These are phyloP conservation scores for Fistulifera pelliculosa DNA, from an alignment of 108 stramenopile species.

Conservation along the genomic window DNA sequence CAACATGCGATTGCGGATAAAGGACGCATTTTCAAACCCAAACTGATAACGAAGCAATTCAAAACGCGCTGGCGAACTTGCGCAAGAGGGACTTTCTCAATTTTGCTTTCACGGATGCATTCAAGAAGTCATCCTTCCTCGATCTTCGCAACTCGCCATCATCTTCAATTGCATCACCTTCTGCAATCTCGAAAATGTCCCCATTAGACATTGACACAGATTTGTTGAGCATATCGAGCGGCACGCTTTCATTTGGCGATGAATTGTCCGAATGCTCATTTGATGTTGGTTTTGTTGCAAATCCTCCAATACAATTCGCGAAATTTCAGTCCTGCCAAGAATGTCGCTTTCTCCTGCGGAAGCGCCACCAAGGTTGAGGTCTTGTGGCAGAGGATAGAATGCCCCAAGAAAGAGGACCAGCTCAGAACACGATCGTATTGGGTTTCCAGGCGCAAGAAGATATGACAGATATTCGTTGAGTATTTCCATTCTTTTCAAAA, in stretches of 20 bases:
- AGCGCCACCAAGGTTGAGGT: constrained; percentile 17
- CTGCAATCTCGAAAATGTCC: background rate
- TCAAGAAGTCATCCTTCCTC: constrained; percentile 8
- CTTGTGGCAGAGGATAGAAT: constrained; percentile 46
- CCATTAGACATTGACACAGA: background rate
- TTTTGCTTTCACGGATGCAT: constrained; percentile 27
- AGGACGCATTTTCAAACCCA: constrained; percentile 82
- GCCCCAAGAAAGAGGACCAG: constrained; percentile 72
- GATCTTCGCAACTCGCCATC: background rate
- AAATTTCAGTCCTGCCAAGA: constrained; percentile 39
- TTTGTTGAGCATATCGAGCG: background rate
- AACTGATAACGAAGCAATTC: constrained; percentile 63
- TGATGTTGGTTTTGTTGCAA: background rate
- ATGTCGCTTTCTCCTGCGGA: constrained; percentile 22
- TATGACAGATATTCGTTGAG: constrained; percentile 65
- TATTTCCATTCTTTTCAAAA: constrained; percentile 50
- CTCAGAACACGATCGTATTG: constrained; percentile 58
- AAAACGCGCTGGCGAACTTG: constrained; percentile 66
- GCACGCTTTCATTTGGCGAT: background rate
- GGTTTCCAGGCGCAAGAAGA: constrained; percentile 44
- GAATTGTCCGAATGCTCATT: background rate
- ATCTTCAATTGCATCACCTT: constrained; percentile 3
- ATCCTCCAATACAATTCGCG: constrained; percentile 8
- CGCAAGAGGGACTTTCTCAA: constrained; percentile 55
- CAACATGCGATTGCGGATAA: constrained; percentile 70